Evolutionary conservation across 1,284 basidiomycete genomes (phyloP), one percentile per base, ranked within the genome.

Genomic region (Cryptococcus sp.): DNA sequence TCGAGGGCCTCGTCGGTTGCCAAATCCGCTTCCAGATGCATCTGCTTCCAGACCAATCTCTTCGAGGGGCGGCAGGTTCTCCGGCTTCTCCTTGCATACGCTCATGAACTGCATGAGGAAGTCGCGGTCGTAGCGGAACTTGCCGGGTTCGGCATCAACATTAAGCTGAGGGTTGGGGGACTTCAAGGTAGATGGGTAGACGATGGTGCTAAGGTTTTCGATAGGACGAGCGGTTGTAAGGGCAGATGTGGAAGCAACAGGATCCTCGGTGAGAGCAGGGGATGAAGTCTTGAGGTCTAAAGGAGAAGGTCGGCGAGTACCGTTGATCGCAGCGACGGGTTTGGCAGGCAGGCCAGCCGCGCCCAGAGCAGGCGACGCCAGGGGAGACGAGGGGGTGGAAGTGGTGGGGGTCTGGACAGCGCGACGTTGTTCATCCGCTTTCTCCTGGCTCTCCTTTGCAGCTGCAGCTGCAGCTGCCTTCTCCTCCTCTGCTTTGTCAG

Each of bases 81-180:
- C 90, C 0, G 96, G 95, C 80, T 93, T 95, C 79, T 97, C 94
- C 78, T 88, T 91, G 83, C 93, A 99, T 57, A 96, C 82, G 42
- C 82, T 82, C 92, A 97, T 96, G 82, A 99, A 99, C 76, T 99
- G 96, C 64, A 99, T 80, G 35, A 99, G 84, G 86, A 99, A 99
- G 47, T 95, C 92, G 50, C 95, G 92, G 79, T 98, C 93, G 78
- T 99, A 99, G 70, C 94, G 88, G 84, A 93, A 97, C 80, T 93
- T 95, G 70, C 94, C 93, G 71, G 89, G 88, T 60, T 79, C 73
- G 17, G 88, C 88, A 60, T 88, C 86, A 59, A 85, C 82, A 78
- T 97, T 98, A 69, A 98, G 87, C 70, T 92, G 90, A 8, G 88
- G 80, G 67, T 85, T 86, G 3, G 94, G 95, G 62, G 93, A 91